Conservation (phyloP, 768 basidiomycete species). For the Lactarius quietus region DNA sequence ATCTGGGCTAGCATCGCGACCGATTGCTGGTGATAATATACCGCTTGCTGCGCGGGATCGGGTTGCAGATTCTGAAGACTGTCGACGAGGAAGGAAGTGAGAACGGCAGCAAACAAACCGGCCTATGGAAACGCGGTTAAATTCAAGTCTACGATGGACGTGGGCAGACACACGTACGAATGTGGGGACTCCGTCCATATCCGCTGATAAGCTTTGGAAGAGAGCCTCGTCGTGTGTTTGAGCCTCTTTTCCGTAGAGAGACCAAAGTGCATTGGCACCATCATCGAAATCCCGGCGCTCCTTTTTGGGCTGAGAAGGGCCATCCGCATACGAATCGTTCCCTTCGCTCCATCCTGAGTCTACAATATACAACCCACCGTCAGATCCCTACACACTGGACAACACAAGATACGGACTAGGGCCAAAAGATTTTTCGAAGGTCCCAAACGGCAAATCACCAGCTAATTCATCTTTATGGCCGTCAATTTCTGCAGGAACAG, state of each 20-base stretch:
- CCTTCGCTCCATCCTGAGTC: background rate
- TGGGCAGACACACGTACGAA: background rate
- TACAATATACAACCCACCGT: background rate
- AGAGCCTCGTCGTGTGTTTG: background rate
- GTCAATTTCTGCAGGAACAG: too few species aligned
- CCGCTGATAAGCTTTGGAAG: background rate
- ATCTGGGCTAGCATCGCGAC: background rate
- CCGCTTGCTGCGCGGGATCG: background rate
- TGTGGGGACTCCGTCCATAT: background rate
- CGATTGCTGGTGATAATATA: background rate
- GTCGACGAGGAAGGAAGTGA: background rate
- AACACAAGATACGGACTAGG: too few species aligned
- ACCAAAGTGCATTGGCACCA: conserved; percentile 1
- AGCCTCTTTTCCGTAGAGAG: background rate
- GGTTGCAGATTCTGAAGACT: background rate
- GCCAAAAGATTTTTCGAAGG: too few species aligned
- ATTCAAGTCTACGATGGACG: background rate
- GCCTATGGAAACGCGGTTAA: background rate
- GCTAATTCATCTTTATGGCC: too few species aligned
- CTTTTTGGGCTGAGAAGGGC: background rate
- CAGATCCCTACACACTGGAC: too few species aligned
- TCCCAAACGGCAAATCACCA: too few species aligned
- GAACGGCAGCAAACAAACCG: conserved; percentile 8
- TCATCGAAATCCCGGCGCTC: conserved; percentile 2
- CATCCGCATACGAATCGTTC: background rate